Conservation (phyloP, 2,329 filamentous ascomycete species). For the Ploettnerulaceae sp. region DNA sequence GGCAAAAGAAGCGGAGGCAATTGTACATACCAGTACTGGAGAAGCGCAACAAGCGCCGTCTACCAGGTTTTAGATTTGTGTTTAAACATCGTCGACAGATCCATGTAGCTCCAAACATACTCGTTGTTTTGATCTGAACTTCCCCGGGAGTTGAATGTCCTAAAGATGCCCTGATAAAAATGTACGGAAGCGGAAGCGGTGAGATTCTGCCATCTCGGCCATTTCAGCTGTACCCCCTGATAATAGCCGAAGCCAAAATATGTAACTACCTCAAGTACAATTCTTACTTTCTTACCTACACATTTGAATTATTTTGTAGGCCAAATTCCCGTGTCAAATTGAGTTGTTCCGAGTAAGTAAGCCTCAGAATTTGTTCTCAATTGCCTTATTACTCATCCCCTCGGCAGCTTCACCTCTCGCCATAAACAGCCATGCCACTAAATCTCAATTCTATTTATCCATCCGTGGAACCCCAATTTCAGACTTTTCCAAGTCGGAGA, state of each 20-base stretch:
- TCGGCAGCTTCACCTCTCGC: slow-evolving; percentile 5
- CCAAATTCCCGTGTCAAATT: no score
- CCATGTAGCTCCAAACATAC: slow-evolving; percentile 43
- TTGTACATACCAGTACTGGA: slow-evolving; percentile 42
- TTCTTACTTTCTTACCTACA: background rate
- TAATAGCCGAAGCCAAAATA: background rate
- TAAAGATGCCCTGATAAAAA: no score
- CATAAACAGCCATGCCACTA: slow-evolving; percentile 28
- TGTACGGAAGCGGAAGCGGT: slow-evolving; percentile 2
- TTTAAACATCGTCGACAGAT: slow-evolving; percentile 48
- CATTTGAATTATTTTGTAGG: no score
- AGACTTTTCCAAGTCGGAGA: slow-evolving; percentile 69
- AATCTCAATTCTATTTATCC: slow-evolving; percentile 33
- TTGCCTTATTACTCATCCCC: slow-evolving; percentile 9
- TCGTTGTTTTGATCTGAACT: slow-evolving; percentile 16
- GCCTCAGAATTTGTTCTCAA: background rate
- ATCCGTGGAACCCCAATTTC: slow-evolving; percentile 41
- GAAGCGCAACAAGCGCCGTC: slow-evolving; percentile 35
- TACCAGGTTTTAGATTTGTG: slow-evolving; percentile 26
- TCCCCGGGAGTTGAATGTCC: slow-evolving; percentile 6
- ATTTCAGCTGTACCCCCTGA: background rate
- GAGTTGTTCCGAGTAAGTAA: background rate
- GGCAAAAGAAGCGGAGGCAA: slow-evolving; percentile 3
- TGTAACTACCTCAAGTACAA: background rate
- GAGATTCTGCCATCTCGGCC: slow-evolving; percentile 9